Evolutionary conservation across 179 eudicot species (phyloP), one percentile per base, ranked within the genome.

Genomic region (Camellia oleifera): DNA sequence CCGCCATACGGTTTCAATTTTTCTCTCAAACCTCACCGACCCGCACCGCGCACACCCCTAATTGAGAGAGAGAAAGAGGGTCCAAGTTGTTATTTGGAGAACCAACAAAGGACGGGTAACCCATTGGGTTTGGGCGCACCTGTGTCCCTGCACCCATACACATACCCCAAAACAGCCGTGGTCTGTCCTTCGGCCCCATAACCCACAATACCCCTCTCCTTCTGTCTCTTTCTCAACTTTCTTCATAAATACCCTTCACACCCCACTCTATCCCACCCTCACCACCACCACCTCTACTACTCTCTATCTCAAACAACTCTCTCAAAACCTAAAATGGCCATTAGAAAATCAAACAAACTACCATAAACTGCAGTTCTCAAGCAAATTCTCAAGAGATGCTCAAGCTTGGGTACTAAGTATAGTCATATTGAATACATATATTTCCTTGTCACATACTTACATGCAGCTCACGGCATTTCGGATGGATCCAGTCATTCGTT

Each of bases 341-440:
- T 87, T 18, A 84, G 82, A 58, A 93, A 88, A 82, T 78, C 94
- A 74, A 90, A 78, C 90, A 93, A 93, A 42, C 77, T 89, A 32
- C 48, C 94, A 10, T 95, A 20, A 68, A 72, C 86, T 12, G 90
- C 93, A 73, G 80, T 86, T 23, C 76, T 93, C 45, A 93, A 89
- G 81, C 94, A 91, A 79, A 90, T 90, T 66, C 86, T 93, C 40
- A 20, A 20, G 23, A 20, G 23, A 20, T 20, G 23, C 23, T 20
- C 23, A 93, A 87, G 81, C 85, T 56, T 93, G 56, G 95, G 94
- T 20, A 20, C 23, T 20, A 20, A 20, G 23, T 20, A 20, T 20
- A 20, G 23, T 20, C 23, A 20, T 20, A 20, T 20, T 20, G 23
- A 20, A 20, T 20, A 20, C 23, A 20, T 20, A 20, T 20, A 20